Conservation (phyloP, 495 filamentous ascomycete genomes). For the Durotheca rogersii region DNA sequence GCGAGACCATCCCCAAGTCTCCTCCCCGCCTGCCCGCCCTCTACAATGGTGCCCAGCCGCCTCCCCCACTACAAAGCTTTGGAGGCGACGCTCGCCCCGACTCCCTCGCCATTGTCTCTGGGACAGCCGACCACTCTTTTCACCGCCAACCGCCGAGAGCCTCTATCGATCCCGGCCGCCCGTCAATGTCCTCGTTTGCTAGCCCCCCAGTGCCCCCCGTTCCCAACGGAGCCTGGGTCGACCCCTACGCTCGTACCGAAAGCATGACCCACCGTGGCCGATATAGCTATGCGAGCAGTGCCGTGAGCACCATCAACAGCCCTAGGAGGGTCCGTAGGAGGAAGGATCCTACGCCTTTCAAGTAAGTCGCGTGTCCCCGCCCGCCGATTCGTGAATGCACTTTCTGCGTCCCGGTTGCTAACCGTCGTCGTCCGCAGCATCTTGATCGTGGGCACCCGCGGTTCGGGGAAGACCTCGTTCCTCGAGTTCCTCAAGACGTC, state of each 20-base stretch:
- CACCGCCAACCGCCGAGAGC: constrained; percentile 30
- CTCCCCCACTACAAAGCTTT: constrained; percentile 65
- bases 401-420: too few species aligned
- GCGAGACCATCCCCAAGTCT: constrained; percentile 64
- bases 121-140: constrained; percentile 46
- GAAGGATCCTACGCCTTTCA: constrained; percentile 97
- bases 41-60: constrained; percentile 59
- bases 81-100: constrained; percentile 71
- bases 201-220: constrained; percentile 50
- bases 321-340: constrained; percentile 87
- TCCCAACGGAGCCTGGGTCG: constrained; percentile 57
- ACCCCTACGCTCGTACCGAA: constrained; percentile 79
- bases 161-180: constrained; percentile 41
- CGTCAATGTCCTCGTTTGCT: constrained; percentile 47
- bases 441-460: constrained; percentile 83
- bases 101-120: constrained; percentile 62
- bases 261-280: constrained; percentile 98
- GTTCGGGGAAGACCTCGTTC: constrained; percentile 94
- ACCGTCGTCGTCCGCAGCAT: too few species aligned
- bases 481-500: constrained; percentile 90
- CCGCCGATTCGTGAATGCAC: too few species aligned
- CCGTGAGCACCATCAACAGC: constrained; percentile 89
- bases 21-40: constrained; percentile 82
- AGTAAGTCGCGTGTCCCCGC: constrained; percentile 84
- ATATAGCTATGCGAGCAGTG: constrained; percentile 94